Conservation (phyloP, 1,139 yeast species). For the Debaryomyces sp. region DNA sequence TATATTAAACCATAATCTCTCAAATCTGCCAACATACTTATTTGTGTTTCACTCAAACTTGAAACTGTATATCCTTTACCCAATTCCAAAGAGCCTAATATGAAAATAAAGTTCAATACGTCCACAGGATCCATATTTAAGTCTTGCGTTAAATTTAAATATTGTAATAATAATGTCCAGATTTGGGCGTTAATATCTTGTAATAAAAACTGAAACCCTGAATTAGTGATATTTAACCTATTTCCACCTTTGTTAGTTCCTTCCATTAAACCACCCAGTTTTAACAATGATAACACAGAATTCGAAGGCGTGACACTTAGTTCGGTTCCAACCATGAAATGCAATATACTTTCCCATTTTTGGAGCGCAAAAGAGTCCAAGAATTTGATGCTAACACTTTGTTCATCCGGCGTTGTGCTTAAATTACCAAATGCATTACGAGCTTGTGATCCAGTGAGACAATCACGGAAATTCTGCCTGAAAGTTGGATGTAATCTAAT, state of each 20-base stretch:
- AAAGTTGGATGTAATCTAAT: conserved; percentile 74
- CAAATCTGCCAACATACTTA: conserved; percentile 84
- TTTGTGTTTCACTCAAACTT: conserved; percentile 77
- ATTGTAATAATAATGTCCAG: conserved; percentile 89
- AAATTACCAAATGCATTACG: conserved; percentile 50
- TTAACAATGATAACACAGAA: conserved; percentile 64
- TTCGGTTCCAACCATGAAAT: conserved; percentile 96
- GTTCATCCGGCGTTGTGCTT: conserved; percentile 34
- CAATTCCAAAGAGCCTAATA: conserved; percentile 87
- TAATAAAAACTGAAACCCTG: conserved; percentile 89
- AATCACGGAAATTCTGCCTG: conserved; percentile 73
- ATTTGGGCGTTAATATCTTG: conserved; percentile 95
- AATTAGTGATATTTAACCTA: conserved; percentile 74
- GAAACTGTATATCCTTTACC: conserved; percentile 83
- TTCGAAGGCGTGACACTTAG: conserved; percentile 64
- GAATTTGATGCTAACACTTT: conserved; percentile 61
- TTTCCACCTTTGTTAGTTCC: conserved; percentile 37
- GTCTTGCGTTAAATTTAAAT: conserved; percentile 80
- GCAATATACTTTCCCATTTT: conserved; percentile 94
- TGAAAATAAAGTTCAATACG: conserved; percentile 87
- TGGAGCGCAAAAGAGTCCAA: conserved; percentile 79
- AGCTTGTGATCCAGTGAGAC: conserved; percentile 76
- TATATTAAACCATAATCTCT: conserved; percentile 91
- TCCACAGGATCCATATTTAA: conserved; percentile 95
- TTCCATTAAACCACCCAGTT: conserved; percentile 87